Conservation (phyloP, 2,329 filamentous ascomycete genomes). For the Intubia oerlemansii region DNA sequence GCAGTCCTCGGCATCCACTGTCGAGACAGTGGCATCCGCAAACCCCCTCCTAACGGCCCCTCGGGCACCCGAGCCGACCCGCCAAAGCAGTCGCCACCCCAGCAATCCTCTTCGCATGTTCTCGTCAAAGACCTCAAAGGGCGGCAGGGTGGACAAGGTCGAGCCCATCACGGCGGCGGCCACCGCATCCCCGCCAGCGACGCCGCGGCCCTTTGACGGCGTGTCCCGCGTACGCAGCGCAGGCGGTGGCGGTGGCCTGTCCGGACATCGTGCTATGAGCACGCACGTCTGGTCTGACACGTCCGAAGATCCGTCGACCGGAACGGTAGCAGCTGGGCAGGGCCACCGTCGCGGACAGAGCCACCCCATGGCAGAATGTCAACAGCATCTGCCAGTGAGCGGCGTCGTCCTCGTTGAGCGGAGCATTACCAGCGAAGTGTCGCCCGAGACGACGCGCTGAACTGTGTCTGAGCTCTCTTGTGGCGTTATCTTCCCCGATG, state of each 20-base stretch:
- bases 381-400: background rate
- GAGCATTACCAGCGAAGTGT: conserved; percentile 4
- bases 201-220: conserved; percentile 5
- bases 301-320: background rate
- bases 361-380: background rate
- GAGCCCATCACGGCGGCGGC: too few relatives aligned
- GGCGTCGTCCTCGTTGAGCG: conserved; percentile 3
- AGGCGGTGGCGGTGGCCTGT: too few relatives aligned
- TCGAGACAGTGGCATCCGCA: too few relatives aligned
- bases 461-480: too few relatives aligned
- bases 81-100: background rate
- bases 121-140: background rate
- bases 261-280: conserved; percentile 2
- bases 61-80: too few relatives aligned
- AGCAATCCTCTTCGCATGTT: background rate
- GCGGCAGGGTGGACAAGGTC: too few relatives aligned
- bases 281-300: conserved; percentile 5
- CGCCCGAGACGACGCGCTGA: too few relatives aligned
- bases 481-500: too few relatives aligned
- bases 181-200: background rate
- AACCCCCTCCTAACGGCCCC: too few relatives aligned
- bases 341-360: background rate
- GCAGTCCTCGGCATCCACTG: too few relatives aligned
- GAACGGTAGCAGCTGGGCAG: background rate
- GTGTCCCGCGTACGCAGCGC: background rate